These are phyloP conservation scores for Martiniozyma asiatica DNA, from an alignment of 1,139 yeast species.

Conservation along the genomic window DNA sequence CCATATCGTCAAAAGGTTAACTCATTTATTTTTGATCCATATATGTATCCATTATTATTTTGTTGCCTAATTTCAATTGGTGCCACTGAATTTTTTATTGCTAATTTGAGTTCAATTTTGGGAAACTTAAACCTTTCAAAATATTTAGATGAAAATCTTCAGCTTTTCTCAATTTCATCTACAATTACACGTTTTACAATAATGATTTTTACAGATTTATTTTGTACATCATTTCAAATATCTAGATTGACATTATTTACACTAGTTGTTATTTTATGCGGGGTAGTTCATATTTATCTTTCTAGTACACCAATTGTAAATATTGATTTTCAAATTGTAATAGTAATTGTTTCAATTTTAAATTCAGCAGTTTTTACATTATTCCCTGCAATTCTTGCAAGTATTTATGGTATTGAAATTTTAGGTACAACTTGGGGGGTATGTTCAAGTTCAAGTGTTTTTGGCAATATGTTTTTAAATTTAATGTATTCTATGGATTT, in stretches of 20 bases:
- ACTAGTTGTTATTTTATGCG: slow-evolving; percentile 15
- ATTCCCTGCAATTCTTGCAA: slow-evolving; percentile 23
- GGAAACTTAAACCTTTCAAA: slow-evolving; percentile 12
- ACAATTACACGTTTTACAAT: slow-evolving; percentile 20
- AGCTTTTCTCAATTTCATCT: slow-evolving; percentile 19
- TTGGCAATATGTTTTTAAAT: slow-evolving; percentile 20
- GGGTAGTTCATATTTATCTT: slow-evolving; percentile 18
- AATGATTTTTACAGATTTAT: slow-evolving; percentile 20
- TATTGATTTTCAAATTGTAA: slow-evolving; percentile 14
- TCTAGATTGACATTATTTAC: slow-evolving; percentile 20
- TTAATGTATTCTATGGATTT: slow-evolving; percentile 20
- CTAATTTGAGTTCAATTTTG: slow-evolving; percentile 20
- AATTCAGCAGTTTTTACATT: slow-evolving; percentile 23
- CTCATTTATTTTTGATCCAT: slow-evolving; percentile 17
- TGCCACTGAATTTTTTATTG: slow-evolving; percentile 21
- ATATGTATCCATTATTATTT: slow-evolving; percentile 20
- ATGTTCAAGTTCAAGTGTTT: slow-evolving; percentile 19
- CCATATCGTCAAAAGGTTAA: slow-evolving; percentile 12
- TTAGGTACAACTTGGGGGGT: slow-evolving; percentile 24
- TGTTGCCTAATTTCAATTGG: slow-evolving; percentile 21
- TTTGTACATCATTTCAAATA: slow-evolving; percentile 15
- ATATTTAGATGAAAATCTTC: slow-evolving; percentile 14
- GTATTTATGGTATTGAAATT: slow-evolving; percentile 22
- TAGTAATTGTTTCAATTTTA: slow-evolving; percentile 17
- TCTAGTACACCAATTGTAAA: slow-evolving; percentile 16